Conservation (phyloP, 2,329 filamentous ascomycete genomes). For the Cladophialophora carrionii region DNA sequence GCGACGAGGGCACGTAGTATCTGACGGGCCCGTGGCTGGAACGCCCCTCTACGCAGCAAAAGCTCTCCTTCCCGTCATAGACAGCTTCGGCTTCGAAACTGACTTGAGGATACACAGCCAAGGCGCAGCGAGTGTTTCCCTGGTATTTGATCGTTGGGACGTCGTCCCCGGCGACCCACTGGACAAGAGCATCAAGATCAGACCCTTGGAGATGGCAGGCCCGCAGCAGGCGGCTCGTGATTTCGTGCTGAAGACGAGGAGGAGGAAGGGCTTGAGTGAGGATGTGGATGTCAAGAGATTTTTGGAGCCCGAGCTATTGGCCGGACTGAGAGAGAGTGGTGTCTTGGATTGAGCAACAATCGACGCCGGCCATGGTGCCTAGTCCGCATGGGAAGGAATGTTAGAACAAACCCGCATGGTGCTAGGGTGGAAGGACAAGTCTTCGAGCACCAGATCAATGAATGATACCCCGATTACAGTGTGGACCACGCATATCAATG, state of each 20-base stretch:
- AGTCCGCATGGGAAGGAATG: neutral
- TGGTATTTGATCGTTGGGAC: conserved; percentile 95
- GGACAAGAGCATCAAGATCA: conserved; percentile 79
- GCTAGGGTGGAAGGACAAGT: neutral
- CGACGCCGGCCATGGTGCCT: neutral
- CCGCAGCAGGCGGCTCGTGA: conserved; percentile 90
- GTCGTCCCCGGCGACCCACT: conserved; percentile 95
- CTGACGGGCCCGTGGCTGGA: conserved; percentile 91
- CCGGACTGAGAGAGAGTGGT: conserved; percentile 83
- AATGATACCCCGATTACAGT: neutral
- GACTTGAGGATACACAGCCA: conserved; percentile 95
- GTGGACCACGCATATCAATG: neutral
- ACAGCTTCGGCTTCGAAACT: conserved; percentile 97
- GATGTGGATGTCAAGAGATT: conserved; percentile 96
- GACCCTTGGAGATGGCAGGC: conserved; percentile 82
- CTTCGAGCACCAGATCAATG: neutral
- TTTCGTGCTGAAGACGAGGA: conserved; percentile 93
- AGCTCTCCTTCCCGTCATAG: conserved; percentile 91
- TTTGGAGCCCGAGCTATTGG: conserved; percentile 90
- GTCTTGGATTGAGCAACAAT: conserved; percentile 64
- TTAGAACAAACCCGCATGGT: neutral
- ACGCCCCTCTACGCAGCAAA: conserved; percentile 91
- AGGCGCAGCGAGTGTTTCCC: conserved; percentile 83
- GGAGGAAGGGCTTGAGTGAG: conserved; percentile 91
- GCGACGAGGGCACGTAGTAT: conserved; percentile 86